Evolutionary conservation across 495 filamentous ascomycete species (phyloP), one percentile per base, ranked within the genome.

Genomic region (Xylaria grammica): DNA sequence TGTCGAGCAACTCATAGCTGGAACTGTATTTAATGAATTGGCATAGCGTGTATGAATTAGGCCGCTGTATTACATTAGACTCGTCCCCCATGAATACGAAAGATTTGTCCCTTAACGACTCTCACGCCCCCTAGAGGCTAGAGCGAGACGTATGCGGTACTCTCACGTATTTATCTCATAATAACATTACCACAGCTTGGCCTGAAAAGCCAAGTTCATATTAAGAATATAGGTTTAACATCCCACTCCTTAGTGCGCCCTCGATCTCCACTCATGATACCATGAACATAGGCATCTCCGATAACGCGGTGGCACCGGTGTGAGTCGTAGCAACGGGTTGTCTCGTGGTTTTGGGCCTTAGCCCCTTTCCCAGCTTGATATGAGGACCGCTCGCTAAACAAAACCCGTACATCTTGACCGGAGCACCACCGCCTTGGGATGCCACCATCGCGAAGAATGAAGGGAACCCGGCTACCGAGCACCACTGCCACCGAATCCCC

Each of bases 201-300:
- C 1, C 29, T 5, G 8, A 17, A 4, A 2, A 30, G 17, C 48
- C 26, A 30, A 30, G 17, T 10, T 57, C 36, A 57, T 30, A 57
- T 26, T 4, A 57, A 26, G 19, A 34, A 57, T 57, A 57, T 44
- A 6, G 36, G 54, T 30, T 19, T n/a, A 24, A n/a, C 10, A 6
- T 30, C 32, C 52, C 52, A 55, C 19, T 32, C n/a, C 36, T 38
- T 55, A 26, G 52, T 40, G 15, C 52, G 30, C 52, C n/a, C 38
- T 34, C 48, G 6, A 52, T 68, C 67, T 17, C 67, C 67, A 34
- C 68, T 55, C 67, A 71, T 69, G 30, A 67, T 42, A n/a, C 63
- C 66, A 36, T 71, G 62, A 26, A 71, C 48, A 48, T 67, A 69
- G 22, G 44, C 45, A 19, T 69, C 67, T 30, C 67, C 69, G n/a